Evolutionary conservation across 768 basidiomycete genomes (phyloP).

Genomic region (Termitomyces sp.): DNA sequence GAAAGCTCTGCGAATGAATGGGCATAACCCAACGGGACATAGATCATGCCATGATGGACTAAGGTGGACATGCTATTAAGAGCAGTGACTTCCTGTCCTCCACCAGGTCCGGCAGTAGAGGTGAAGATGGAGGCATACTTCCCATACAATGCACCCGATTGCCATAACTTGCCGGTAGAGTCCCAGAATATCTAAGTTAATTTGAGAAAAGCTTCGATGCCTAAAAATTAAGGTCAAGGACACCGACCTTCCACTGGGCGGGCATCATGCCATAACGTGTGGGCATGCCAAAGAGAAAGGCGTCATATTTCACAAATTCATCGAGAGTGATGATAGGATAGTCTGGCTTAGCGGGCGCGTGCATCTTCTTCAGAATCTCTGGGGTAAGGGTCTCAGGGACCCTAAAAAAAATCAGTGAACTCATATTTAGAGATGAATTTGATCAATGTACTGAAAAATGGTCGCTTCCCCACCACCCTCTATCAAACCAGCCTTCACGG

Average conservation of each 20-base stretch:
- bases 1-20: conserved; percentile 31
- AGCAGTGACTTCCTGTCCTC: conserved; percentile 68
- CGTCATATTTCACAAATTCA: conserved; percentile 56
- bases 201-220: background rate
- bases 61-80: conserved; percentile 50
- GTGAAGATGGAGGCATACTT: conserved; percentile 76
- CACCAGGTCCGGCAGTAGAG: conserved; percentile 63
- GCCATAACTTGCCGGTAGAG: conserved; percentile 64
- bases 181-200: conserved; percentile 70
- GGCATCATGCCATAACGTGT: conserved; percentile 81
- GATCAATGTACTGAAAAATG: conserved; percentile 38
- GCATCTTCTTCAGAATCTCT: conserved; percentile 63
- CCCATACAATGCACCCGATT: conserved; percentile 52
- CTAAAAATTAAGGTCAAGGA: background rate
- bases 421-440: background rate
- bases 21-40: conserved; percentile 67
- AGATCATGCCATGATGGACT: conserved; percentile 67
- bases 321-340: conserved; percentile 63
- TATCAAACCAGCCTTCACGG: conserved; percentile 41
- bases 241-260: conserved; percentile 68
- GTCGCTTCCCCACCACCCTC: conserved; percentile 41
- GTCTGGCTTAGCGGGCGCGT: conserved; percentile 63
- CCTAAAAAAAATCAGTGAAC: conserved; percentile 25
- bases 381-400: conserved; percentile 73
- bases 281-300: conserved; percentile 70